Percentiles rank a stretch among this genome's conserved stretches.
Conservation (phyloP, 257 asterid species). For the Solanum virginianum region DNA sequence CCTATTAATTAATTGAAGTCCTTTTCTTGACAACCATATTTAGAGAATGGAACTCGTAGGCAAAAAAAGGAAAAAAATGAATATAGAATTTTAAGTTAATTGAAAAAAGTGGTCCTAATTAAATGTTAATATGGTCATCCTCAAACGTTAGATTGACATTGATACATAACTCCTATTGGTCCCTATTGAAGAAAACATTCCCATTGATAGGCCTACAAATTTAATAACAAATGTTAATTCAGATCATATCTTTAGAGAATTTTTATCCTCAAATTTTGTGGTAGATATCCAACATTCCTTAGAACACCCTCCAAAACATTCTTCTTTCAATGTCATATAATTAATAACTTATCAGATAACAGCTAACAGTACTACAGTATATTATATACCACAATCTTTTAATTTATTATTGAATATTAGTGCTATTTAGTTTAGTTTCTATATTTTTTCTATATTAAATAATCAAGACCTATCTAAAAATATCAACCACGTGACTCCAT, state of each 20-base stretch:
- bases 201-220: slow-evolving; percentile 15
- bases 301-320: background rate
- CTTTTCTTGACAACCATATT: background rate
- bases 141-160: slow-evolving; percentile 1
- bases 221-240: background rate
- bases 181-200: slow-evolving; percentile 18
- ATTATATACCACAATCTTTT: background rate
- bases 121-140: background rate
- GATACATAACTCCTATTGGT: slow-evolving; percentile 16
- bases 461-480: background rate
- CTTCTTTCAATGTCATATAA: background rate
- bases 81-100: background rate
- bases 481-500: background rate
- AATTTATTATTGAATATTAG: background rate
- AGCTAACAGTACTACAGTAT: background rate
- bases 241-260: background rate
- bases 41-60: background rate
- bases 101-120: background rate
- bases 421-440: background rate
- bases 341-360: background rate
- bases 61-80: too few species aligned
- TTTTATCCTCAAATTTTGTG: background rate
- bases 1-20: background rate
- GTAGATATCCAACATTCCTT: background rate
- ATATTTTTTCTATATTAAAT: background rate